Evolutionary conservation across 495 filamentous ascomycete genomes (phyloP), one percentile per base, ranked within the genome.

Genomic region (Staphylotrichum longicolle): DNA sequence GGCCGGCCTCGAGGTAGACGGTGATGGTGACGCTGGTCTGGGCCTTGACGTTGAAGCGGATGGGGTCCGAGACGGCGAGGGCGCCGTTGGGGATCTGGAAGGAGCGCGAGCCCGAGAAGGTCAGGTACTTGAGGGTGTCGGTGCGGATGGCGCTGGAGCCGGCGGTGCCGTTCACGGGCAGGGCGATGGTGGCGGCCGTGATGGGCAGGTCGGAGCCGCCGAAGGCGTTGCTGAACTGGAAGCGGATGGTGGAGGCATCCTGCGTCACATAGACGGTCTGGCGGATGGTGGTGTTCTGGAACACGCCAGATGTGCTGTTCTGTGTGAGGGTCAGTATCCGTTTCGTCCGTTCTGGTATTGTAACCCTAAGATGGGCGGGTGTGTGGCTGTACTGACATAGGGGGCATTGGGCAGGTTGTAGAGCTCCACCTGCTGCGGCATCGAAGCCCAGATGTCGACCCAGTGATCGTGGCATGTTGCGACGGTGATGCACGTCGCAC

Each of bases 191-290:
- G 3, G 77, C 82, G 5, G 75, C 71, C 0, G 80, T 82, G 60
- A 90, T 81, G 15, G 79, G 75, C 0, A 89, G 74, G 58, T 83
- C 77, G 47, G 73, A 79, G 2, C 64, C 58, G 5, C 86, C 86
- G 60, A 88, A 87, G 7, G 77, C 78, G 68, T 89, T 89, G 56
- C 80, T 84, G 39, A 89, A 71, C 20, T 77, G 75, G 20, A 89
- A 63, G 10, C 85, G 83, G 63, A 87, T 75, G 32, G 72, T 72
- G 10, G 74, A 54, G 3, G 77, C 72, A 9, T 72, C 73, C 9
- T 85, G 70, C 1, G 82, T 79, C 10, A 84, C 30, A 51, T 81
- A 80, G n/a, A 87, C 53, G 0, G 85, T 89, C 69, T 87, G 84
- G 10, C 86, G 83, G 62, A 88, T 71, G 1, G 86, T 87, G 3